phyloP scores from a whole-genome alignment of 2,329 filamentous ascomycete genomes.

The Trichoderma citrinoviride region DNA sequence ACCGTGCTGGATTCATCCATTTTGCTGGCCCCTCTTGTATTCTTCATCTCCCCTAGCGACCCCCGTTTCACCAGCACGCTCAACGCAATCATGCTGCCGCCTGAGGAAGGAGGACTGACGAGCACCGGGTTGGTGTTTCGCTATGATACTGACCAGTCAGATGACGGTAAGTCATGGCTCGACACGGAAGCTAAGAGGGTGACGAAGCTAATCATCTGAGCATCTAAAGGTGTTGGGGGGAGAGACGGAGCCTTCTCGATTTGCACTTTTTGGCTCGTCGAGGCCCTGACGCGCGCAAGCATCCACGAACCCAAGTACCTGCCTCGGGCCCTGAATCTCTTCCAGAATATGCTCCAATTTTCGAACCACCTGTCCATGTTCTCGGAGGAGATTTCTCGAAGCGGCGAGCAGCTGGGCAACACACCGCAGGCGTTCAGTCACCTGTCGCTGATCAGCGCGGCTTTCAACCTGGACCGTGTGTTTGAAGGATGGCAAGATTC shows the following conservation, averaged over 20 bases:
- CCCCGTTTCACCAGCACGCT: constrained; percentile 71
- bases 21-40: constrained; percentile 73
- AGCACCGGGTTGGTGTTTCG: constrained; percentile 73
- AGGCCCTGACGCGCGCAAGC: constrained; percentile 68
- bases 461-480: constrained; percentile 68
- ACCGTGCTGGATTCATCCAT: constrained; percentile 72
- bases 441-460: constrained; percentile 70
- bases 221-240: constrained; percentile 62
- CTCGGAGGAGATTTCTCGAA: constrained; percentile 72
- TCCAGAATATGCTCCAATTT: constrained; percentile 75
- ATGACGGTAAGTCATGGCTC: constrained; percentile 58
- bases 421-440: constrained; percentile 79
- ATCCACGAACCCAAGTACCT: constrained; percentile 65
- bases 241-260: constrained; percentile 75
- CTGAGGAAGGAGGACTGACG: constrained; percentile 72
- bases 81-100: constrained; percentile 66
- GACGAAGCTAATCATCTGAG: neutral
- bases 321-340: constrained; percentile 61
- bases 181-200: neutral
- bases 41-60: constrained; percentile 76
- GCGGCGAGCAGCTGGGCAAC: constrained; percentile 75
- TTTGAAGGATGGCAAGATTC: constrained; percentile 26
- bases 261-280: constrained; percentile 82
- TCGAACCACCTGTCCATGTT: constrained; percentile 77
- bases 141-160: constrained; percentile 65